phyloP scores from a whole-genome alignment of 768 basidiomycete genomes.

The Xerocomus potaroensis region DNA sequence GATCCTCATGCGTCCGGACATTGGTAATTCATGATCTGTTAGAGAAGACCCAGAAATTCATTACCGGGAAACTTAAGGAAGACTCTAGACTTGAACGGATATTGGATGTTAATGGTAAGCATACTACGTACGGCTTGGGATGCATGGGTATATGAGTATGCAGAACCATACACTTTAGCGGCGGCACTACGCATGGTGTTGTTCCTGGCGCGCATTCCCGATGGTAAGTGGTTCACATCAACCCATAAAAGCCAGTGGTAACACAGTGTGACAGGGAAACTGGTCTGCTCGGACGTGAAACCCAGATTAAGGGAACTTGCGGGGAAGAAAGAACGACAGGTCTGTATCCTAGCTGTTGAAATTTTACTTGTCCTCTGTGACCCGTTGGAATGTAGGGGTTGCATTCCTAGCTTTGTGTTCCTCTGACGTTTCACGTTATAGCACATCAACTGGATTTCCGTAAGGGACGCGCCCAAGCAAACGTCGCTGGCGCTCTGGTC shows the following conservation, averaged over 20 bases:
- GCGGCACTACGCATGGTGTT: slow-evolving; percentile 15
- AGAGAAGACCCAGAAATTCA: slow-evolving; percentile 9
- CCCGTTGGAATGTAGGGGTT: slow-evolving; percentile 1
- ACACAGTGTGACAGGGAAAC: not conserved
- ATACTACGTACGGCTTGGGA: no score
- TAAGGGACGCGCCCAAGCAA: slow-evolving; percentile 6
- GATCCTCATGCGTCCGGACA: not conserved
- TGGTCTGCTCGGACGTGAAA: slow-evolving; percentile 4
- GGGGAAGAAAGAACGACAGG: not conserved
- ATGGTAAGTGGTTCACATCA: slow-evolving; percentile 2
- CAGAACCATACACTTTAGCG: not conserved
- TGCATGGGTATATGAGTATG: no score
- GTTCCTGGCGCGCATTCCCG: slow-evolving; percentile 11
- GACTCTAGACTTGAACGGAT: slow-evolving; percentile 11
- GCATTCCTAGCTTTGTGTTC: not conserved
- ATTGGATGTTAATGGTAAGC: slow-evolving; percentile 10
- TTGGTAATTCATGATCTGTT: not conserved
- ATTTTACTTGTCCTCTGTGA: slow-evolving; percentile 10
- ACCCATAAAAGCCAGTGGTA: no score
- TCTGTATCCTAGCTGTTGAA: slow-evolving; percentile 20
- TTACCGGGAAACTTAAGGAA: slow-evolving; percentile 6
- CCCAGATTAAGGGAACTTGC: slow-evolving; percentile 13
- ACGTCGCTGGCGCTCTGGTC: slow-evolving; percentile 14
- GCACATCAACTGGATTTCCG: slow-evolving; percentile 4
- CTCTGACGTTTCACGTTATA: slow-evolving; percentile 1